Evolutionary conservation across 1,139 yeast species (phyloP).

Genomic region (Taphrina communis): DNA sequence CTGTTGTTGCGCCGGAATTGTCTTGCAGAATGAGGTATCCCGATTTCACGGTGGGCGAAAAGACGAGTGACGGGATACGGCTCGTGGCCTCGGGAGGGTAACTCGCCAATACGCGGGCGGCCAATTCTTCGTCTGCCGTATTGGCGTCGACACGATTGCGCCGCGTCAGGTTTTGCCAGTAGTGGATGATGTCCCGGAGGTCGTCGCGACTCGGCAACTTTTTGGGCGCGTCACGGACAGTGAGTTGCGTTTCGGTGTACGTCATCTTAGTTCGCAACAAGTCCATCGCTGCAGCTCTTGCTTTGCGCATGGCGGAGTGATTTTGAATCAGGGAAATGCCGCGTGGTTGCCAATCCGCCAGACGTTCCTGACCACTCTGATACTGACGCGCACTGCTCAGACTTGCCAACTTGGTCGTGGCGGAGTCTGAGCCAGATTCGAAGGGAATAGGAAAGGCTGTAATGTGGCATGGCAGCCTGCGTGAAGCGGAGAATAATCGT

Average conservation of each 20-base stretch:
- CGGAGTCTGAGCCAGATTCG: neutral
- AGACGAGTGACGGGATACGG: neutral
- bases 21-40: neutral
- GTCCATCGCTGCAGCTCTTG: neutral
- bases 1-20: too few species aligned
- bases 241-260: constrained; percentile 2
- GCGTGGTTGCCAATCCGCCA: constrained; percentile 45
- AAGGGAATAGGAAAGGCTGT: neutral
- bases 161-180: neutral
- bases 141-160: neutral
- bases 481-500: constrained; percentile 28
- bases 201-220: constrained; percentile 7
- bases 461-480: neutral
- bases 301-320: neutral
- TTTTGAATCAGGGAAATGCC: constrained; percentile 43
- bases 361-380: constrained; percentile 43
- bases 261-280: neutral
- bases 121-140: neutral
- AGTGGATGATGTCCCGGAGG: constrained; percentile 11
- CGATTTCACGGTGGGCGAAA: constrained; percentile 3
- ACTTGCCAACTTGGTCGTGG: constrained; percentile 2
- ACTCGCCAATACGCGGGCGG: constrained; percentile 10
- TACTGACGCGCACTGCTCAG: constrained; percentile 36
- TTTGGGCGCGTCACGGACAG: neutral
- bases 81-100: neutral